A percentile compares a stretch with the other conserved stretches of the same genome.
These are phyloP conservation scores for Pugionium dolabratum DNA, from an alignment of 345 rosid species.

Conservation along the genomic window DNA sequence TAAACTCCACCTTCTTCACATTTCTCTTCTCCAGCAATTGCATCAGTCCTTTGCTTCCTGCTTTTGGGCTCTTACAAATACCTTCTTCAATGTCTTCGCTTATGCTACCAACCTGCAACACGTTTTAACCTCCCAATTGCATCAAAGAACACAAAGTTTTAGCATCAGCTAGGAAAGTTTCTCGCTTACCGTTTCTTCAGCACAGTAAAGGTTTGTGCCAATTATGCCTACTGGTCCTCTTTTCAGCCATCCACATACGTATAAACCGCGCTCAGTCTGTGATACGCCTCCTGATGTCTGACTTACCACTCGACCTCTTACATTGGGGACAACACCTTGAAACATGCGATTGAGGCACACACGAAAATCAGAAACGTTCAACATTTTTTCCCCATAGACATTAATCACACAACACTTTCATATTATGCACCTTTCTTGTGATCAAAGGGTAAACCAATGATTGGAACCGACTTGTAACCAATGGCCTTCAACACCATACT, in stretches of 20 bases:
- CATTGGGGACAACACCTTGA: slow-evolving; percentile 77
- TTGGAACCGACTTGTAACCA: slow-evolving; percentile 84
- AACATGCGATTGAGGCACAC: slow-evolving; percentile 13
- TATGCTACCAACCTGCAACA: slow-evolving; percentile 68
- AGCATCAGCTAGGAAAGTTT: slow-evolving; percentile 2
- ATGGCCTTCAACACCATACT: slow-evolving; percentile 91
- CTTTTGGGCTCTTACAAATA: slow-evolving; percentile 42
- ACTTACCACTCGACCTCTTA: slow-evolving; percentile 64
- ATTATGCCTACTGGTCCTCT: slow-evolving; percentile 93
- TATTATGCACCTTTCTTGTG: slow-evolving; percentile 58
- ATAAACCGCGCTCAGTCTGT: slow-evolving; percentile 61
- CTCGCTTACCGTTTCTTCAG: slow-evolving; percentile 84
- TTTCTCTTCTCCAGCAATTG: slow-evolving; percentile 52
- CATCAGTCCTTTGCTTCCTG: slow-evolving; percentile 71
- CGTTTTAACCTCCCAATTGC: slow-evolving; percentile 4
- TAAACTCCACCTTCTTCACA: slow-evolving; percentile 52
- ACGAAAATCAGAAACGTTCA: not conserved
- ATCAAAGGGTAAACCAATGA: slow-evolving; percentile 77
- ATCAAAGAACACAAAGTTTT: slow-evolving; percentile 10
- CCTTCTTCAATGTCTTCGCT: slow-evolving; percentile 68
- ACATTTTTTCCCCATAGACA: not conserved
- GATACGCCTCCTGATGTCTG: slow-evolving; percentile 46
- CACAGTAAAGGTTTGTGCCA: slow-evolving; percentile 85
- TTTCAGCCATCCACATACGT: slow-evolving; percentile 95
- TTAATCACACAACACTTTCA: slow-evolving; percentile 2